These are phyloP conservation scores for Calvatia gigantea DNA, from an alignment of 768 basidiomycete species.

Conservation along the genomic window DNA sequence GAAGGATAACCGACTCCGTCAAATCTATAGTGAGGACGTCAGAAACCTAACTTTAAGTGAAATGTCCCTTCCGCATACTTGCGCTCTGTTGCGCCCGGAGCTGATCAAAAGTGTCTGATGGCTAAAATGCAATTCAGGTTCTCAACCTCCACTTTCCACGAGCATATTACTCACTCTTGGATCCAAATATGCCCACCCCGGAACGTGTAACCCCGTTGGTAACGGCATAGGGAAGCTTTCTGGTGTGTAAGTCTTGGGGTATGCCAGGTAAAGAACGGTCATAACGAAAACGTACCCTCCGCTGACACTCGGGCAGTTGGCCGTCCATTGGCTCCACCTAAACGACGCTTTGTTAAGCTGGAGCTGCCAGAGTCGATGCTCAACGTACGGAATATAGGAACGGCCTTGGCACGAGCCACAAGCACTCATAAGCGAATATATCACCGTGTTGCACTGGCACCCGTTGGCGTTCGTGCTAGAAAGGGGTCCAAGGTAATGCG, in stretches of 20 bases:
- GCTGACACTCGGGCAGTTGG: conserved; percentile 41
- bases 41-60: background rate
- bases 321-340: conserved; percentile 52
- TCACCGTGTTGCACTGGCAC: conserved; percentile 56
- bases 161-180: conserved; percentile 32
- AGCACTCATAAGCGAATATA: conserved; percentile 53
- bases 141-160: background rate
- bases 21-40: background rate
- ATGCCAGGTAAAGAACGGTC: background rate
- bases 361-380: too few species aligned
- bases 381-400: conserved; percentile 21
- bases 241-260: background rate
- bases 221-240: conserved; percentile 44
- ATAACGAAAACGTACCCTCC: conserved; percentile 20
- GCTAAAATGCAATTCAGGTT: background rate
- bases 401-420: conserved; percentile 55
- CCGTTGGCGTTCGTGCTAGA: conserved; percentile 28
- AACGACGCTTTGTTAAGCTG: conserved; percentile 1
- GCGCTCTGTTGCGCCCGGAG: background rate
- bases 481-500: conserved; percentile 38
- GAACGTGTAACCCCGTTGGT: conserved; percentile 47
- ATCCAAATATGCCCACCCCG: conserved; percentile 62
- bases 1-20: conserved; percentile 4
- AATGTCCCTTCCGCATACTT: background rate
- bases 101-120: conserved; percentile 3